Conservation (phyloP, 805 yeast genomes). For the Ogataea saltuana region DNA sequence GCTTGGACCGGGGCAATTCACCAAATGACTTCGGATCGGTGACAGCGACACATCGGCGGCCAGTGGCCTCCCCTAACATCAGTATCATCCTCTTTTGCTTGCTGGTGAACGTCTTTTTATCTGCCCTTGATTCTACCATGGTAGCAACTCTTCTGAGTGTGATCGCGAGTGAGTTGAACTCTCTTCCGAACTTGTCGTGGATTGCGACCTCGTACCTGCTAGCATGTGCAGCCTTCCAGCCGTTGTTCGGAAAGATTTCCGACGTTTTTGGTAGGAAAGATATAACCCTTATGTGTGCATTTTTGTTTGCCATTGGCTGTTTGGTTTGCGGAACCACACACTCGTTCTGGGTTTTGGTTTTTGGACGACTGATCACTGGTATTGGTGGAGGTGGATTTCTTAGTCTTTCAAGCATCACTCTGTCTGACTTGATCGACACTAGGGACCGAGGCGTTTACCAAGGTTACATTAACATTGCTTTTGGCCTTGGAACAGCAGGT, state of each 20-base stretch:
- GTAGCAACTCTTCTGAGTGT: conserved; percentile 52
- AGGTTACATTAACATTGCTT: conserved; percentile 76
- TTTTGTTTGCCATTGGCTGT: conserved; percentile 41
- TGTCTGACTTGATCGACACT: conserved; percentile 74
- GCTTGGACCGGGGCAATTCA: too few relatives aligned
- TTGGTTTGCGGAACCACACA: conserved; percentile 42
- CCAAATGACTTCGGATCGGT: too few relatives aligned
- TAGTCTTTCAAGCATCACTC: conserved; percentile 70
- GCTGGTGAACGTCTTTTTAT: conserved; percentile 38
- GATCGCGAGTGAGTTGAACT: conserved; percentile 53
- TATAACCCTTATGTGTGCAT: conserved; percentile 36
- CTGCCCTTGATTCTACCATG: conserved; percentile 54
- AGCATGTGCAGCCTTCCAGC: conserved; percentile 52
- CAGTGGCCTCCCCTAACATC: conserved; percentile 6
- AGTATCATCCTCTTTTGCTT: conserved; percentile 20
- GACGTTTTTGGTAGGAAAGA: conserved; percentile 55
- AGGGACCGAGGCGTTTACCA: conserved; percentile 80
- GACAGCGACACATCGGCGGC: too few relatives aligned
- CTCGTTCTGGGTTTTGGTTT: conserved; percentile 44
- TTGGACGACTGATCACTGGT: conserved; percentile 75
- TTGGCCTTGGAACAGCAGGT: conserved; percentile 71
- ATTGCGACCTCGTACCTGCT: conserved; percentile 44
- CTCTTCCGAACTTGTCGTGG: conserved; percentile 44
- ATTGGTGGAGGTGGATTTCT: conserved; percentile 58
- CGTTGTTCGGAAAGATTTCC: conserved; percentile 54